Conservation (phyloP, 2,329 filamentous ascomycete species). For the Aureobasidium sp. region DNA sequence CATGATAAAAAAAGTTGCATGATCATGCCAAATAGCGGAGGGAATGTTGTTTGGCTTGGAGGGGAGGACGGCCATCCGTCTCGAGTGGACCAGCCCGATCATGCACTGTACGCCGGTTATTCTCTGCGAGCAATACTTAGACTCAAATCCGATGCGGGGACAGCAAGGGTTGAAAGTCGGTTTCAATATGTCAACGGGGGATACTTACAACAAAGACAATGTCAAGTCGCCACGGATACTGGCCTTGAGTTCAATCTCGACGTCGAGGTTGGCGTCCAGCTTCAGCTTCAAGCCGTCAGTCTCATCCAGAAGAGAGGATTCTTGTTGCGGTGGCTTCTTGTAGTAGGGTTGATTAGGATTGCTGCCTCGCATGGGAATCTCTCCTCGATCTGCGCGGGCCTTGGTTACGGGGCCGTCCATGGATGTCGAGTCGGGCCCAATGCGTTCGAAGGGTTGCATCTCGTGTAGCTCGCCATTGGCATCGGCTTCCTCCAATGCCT, state of each 20-base stretch:
- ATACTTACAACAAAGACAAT: slow-evolving; percentile 65
- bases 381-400: slow-evolving; percentile 47
- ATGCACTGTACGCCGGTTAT: slow-evolving; percentile 15
- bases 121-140: slow-evolving; percentile 12
- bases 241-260: slow-evolving; percentile 80
- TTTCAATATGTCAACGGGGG: background rate
- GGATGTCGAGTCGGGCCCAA: slow-evolving; percentile 48
- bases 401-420: slow-evolving; percentile 52
- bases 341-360: slow-evolving; percentile 45
- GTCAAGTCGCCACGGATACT: slow-evolving; percentile 80
- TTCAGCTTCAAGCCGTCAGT: slow-evolving; percentile 64
- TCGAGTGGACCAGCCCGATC: background rate
- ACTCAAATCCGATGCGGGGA: slow-evolving; percentile 7
- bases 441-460: slow-evolving; percentile 49
- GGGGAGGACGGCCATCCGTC: background rate
- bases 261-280: slow-evolving; percentile 70
- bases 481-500: slow-evolving; percentile 46
- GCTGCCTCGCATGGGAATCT: slow-evolving; percentile 48
- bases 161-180: slow-evolving; percentile 4
- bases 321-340: slow-evolving; percentile 25
- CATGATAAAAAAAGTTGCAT: background rate
- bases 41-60: background rate
- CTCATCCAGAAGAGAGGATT: slow-evolving; percentile 38
- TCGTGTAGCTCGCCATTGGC: slow-evolving; percentile 42
- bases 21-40: slow-evolving; percentile 4